phyloP scores from a whole-genome alignment of 129 eudicot genomes.

The Artemisia tridentata region DNA sequence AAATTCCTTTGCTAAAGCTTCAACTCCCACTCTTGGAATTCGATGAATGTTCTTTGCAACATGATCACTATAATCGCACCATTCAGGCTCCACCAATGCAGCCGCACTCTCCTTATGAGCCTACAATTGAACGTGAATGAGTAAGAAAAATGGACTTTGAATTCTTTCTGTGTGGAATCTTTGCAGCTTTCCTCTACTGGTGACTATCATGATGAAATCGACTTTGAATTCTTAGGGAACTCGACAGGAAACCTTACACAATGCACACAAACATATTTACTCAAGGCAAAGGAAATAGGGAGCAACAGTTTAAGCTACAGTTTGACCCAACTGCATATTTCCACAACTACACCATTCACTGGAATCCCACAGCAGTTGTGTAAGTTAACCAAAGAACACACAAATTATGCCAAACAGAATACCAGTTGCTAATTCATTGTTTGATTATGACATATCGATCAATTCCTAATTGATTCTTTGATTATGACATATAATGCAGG shows the following conservation, averaged over 20 bases:
- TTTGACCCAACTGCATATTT: slow-evolving; percentile 63
- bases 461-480: too few species aligned
- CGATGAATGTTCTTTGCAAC: too few species aligned
- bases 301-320: slow-evolving; percentile 62
- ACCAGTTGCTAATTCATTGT: neutral
- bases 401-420: neutral
- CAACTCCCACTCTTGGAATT: too few species aligned
- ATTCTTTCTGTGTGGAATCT: neutral
- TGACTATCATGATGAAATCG: slow-evolving; percentile 64
- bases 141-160: neutral
- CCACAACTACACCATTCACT: slow-evolving; percentile 75
- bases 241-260: slow-evolving; percentile 61
- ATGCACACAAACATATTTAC: slow-evolving; percentile 68
- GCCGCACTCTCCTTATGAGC: too few species aligned
- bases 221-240: slow-evolving; percentile 83
- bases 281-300: slow-evolving; percentile 57
- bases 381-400: slow-evolving; percentile 24
- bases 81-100: too few species aligned
- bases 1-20: too few species aligned
- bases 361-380: slow-evolving; percentile 64
- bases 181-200: slow-evolving; percentile 66
- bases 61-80: too few species aligned
- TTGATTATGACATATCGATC: neutral
- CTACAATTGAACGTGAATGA: too few species aligned
- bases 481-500: too few species aligned